Conservation (phyloP, 2,329 filamentous ascomycete species). For the Trichophyton rubrum region DNA sequence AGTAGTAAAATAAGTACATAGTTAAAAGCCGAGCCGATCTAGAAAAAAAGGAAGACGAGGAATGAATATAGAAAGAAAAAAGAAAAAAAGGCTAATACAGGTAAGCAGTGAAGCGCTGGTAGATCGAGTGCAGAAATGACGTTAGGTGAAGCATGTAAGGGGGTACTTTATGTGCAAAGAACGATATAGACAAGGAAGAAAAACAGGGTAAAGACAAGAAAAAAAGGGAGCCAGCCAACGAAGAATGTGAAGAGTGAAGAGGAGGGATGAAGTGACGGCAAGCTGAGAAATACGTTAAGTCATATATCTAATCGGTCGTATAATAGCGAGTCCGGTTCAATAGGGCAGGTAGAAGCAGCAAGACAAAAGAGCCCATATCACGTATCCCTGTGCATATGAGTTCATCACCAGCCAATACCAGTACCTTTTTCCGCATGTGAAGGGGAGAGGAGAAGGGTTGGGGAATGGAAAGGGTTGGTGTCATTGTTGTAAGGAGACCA, state of each 20-base stretch:
- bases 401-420: slow-evolving; percentile 6
- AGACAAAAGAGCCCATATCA: neutral
- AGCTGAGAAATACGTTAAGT: neutral
- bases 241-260: neutral
- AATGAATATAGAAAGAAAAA: neutral
- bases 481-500: neutral
- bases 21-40: neutral
- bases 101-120: neutral
- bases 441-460: slow-evolving; percentile 14
- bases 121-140: neutral
- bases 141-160: neutral
- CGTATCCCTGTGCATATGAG: neutral
- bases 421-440: slow-evolving; percentile 1
- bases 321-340: neutral
- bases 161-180: neutral
- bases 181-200: neutral
- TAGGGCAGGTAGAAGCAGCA: neutral
- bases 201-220: neutral
- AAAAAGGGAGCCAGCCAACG: neutral
- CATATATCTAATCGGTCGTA: slow-evolving; percentile 1
- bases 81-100: neutral
- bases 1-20: neutral
- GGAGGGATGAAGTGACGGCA: neutral
- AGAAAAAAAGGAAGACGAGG: neutral
- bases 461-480: slow-evolving; percentile 16